Evolutionary conservation across 345 rosid genomes (phyloP).

Genomic region (Syzygium jambos): DNA sequence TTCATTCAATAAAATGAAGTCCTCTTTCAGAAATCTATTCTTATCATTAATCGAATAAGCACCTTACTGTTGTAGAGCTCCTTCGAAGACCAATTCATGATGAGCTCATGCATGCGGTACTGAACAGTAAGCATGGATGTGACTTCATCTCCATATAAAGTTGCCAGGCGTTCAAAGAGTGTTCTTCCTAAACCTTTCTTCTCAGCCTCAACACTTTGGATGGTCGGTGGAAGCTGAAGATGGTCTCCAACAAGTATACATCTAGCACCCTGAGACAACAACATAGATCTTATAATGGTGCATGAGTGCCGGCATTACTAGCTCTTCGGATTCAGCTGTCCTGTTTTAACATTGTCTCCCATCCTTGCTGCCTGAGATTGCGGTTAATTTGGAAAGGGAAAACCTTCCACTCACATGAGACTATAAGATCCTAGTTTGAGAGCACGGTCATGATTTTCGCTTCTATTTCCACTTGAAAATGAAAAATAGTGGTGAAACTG

Average conservation of each 20-base stretch:
- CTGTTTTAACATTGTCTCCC: background rate
- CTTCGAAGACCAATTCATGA: conserved; percentile 94
- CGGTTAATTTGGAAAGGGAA: background rate
- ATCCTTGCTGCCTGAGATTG: background rate
- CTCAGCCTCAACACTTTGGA: conserved; percentile 93
- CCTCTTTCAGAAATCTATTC: background rate
- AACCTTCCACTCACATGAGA: background rate
- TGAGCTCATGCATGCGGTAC: conserved; percentile 96
- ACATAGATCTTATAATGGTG: background rate
- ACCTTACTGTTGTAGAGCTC: conserved; percentile 85
- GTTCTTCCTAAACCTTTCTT: conserved; percentile 90
- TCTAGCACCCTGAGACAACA: conserved; percentile 56
- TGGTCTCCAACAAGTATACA: conserved; percentile 96
- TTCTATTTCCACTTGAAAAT: background rate
- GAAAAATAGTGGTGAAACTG: background rate
- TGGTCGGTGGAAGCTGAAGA: conserved; percentile 95
- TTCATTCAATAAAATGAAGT: background rate
- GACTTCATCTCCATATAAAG: conserved; percentile 69
- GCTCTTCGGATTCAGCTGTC: background rate
- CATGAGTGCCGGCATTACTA: background rate
- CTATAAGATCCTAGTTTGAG: background rate
- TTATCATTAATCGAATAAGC: background rate
- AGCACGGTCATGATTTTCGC: background rate
- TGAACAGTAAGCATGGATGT: conserved; percentile 91
- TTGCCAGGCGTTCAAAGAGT: conserved; percentile 86